Evolutionary conservation across 176 grass and related monocot genomes (phyloP), one percentile per base, ranked within the genome.

Genomic region (Ensete glaucum): DNA sequence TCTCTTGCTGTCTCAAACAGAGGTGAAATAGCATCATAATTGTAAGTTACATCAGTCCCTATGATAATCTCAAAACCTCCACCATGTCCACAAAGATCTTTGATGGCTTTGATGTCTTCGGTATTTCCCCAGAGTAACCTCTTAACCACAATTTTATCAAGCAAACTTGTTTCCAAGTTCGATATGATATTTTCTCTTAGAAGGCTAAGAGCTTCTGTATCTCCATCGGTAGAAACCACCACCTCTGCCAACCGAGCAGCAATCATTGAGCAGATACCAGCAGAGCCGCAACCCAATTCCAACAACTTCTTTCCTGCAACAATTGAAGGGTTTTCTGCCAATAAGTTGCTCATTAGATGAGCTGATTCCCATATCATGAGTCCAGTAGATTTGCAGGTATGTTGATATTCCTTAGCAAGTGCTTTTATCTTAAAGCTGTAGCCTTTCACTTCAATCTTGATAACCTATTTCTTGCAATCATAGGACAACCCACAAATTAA

Each of bases 291-390:
- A 25, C 94, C 94, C 53, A 98, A 75, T 62, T 98, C 94, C 54
- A 93, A 80, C 54, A 98, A 76, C 77, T 69, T 93, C 88, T 82
- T 98, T n/a, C 88, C 90, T 26, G 83, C 53, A 26, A 83, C 78
- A 54, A 93, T 88, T 49, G 76, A 89, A 84, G 94, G 88, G 71
- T 93, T 98, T 79, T 98, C 82, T 29, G 93, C 83, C 84, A 96
- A 70, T 69, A 96, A 59, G 82, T 60, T 69, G 79, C 89, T 90
- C 87, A 92, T 88, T 76, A 96, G 81, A 52, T 79, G 89, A 84
- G 93, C 93, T 60, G 85, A 92, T 79, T 96, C 87, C 93, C 93
- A 96, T 53, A 96, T 74, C 89, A 92, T 96, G 62, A 96, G 75
- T 20, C 93, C 93, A 13, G 93, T 92, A 52, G 76, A 90, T 86